phyloP scores from a whole-genome alignment of 345 rosid genomes.

The Corchorus olitorius region DNA sequence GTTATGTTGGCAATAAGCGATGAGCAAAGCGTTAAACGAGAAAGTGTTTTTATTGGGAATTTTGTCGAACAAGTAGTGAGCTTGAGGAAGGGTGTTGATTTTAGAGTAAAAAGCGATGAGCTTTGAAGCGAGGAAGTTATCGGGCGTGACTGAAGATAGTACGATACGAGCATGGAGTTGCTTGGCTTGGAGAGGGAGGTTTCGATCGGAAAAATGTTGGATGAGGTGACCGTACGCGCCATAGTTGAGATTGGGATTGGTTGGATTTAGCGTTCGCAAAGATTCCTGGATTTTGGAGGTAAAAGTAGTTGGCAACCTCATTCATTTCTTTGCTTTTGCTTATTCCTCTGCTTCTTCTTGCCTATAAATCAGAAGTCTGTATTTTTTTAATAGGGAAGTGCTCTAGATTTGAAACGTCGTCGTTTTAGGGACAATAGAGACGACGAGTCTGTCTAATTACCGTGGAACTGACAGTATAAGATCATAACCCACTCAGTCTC shows the following conservation, averaged over 20 bases:
- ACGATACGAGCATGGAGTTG: constrained; percentile 83
- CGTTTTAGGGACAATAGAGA: not conserved
- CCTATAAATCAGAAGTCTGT: not conserved
- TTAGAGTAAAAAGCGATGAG: constrained; percentile 59
- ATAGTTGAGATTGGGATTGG: constrained; percentile 44
- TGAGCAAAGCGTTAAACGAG: constrained; percentile 77
- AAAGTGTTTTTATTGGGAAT: constrained; percentile 56
- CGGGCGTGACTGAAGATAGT: constrained; percentile 48
- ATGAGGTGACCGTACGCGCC: constrained; percentile 65
- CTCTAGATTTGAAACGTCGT: not conserved
- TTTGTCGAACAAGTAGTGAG: constrained; percentile 69
- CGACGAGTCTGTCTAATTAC: not conserved
- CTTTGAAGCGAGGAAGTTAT: constrained; percentile 75
- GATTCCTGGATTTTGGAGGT: constrained; percentile 41
- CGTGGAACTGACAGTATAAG: not conserved
- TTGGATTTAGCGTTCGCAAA: constrained; percentile 28
- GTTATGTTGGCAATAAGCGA: constrained; percentile 58
- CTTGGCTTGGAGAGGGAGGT: constrained; percentile 62
- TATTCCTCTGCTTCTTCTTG: not conserved
- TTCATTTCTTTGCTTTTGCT: constrained; percentile 16
- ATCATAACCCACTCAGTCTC: not conserved
- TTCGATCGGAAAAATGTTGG: constrained; percentile 52
- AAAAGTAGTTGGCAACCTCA: constrained; percentile 12
- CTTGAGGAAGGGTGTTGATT: constrained; percentile 38
- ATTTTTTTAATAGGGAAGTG: not conserved